A percentile compares a stretch with the other conserved stretches of the same genome.
Conservation (phyloP, 495 filamentous ascomycete species). For the Tuber melanosporum region DNA sequence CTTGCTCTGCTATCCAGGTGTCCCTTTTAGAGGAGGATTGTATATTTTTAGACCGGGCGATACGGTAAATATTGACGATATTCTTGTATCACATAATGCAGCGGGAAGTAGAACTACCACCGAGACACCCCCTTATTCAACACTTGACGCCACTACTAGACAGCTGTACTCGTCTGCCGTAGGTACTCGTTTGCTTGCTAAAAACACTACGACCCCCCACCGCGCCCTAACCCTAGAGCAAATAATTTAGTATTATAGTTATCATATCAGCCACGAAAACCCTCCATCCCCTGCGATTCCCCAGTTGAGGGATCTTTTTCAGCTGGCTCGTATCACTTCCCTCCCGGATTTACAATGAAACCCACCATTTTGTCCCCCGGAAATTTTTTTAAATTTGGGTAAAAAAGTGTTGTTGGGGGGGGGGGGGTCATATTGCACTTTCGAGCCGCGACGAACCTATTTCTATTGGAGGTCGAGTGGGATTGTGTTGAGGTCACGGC, state of each 20-base stretch:
- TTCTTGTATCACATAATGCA: background rate
- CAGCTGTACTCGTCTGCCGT: background rate
- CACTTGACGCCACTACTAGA: background rate
- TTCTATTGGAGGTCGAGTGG: background rate
- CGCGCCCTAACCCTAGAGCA: background rate
- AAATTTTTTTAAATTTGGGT: background rate
- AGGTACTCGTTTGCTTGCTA: background rate
- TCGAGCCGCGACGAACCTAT: background rate
- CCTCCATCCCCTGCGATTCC: background rate
- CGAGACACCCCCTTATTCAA: background rate
- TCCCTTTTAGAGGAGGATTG: background rate
- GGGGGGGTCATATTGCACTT: background rate
- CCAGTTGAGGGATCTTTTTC: background rate
- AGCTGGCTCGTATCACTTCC: background rate
- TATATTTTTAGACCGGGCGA: background rate
- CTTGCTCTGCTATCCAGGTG: background rate
- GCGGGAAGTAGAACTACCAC: background rate
- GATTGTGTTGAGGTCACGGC: background rate
- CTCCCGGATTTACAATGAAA: background rate
- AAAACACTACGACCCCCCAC: background rate
- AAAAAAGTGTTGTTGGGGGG: background rate
- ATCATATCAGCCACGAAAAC: background rate
- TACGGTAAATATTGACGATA: background rate
- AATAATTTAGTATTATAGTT: background rate
- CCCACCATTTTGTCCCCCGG: background rate